Percentiles rank a stretch among this genome's conserved stretches.
Evolutionary conservation across 495 filamentous ascomycete genomes (phyloP).

Genomic region (Penicillium mononematosum): DNA sequence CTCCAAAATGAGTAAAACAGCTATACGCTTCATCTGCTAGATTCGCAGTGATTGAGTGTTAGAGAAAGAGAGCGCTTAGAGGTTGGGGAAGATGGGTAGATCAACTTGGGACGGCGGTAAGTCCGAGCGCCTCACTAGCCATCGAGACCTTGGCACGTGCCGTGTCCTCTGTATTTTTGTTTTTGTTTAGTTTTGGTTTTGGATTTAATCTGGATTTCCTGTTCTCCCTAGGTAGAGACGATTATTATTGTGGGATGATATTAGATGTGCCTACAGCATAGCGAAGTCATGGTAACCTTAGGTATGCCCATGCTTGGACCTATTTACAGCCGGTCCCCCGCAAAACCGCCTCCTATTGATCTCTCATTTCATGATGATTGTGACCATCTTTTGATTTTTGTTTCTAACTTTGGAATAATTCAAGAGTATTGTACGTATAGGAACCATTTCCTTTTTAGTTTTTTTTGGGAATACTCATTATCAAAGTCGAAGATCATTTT

Average conservation of each 20-base stretch:
- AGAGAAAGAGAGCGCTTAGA: slow-evolving; percentile 25
- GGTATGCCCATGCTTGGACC: neutral
- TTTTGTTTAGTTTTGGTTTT: neutral
- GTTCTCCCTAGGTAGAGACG: neutral
- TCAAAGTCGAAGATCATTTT: neutral
- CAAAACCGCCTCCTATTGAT: neutral
- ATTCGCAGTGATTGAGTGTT: slow-evolving; percentile 9
- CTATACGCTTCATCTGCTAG: neutral
- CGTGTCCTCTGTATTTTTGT: neutral
- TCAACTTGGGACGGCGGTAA: slow-evolving; percentile 19
- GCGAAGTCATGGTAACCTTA: neutral
- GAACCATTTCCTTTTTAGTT: neutral
- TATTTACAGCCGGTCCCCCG: neutral
- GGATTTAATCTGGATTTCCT: neutral
- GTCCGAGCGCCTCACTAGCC: slow-evolving; percentile 10
- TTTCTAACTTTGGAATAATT: neutral
- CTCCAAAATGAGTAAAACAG: neutral
- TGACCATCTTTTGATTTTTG: neutral
- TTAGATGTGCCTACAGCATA: neutral
- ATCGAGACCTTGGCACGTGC: slow-evolving; percentile 10
- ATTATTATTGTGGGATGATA: neutral
- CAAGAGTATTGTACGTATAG: neutral
- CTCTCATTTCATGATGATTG: neutral
- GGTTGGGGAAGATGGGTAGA: slow-evolving; percentile 16
- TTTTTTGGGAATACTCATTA: neutral